A percentile compares a stretch with the other conserved stretches of the same genome.
phyloP scores from a whole-genome alignment of 495 filamentous ascomycete species.

The Clohesyomyces aquaticus region DNA sequence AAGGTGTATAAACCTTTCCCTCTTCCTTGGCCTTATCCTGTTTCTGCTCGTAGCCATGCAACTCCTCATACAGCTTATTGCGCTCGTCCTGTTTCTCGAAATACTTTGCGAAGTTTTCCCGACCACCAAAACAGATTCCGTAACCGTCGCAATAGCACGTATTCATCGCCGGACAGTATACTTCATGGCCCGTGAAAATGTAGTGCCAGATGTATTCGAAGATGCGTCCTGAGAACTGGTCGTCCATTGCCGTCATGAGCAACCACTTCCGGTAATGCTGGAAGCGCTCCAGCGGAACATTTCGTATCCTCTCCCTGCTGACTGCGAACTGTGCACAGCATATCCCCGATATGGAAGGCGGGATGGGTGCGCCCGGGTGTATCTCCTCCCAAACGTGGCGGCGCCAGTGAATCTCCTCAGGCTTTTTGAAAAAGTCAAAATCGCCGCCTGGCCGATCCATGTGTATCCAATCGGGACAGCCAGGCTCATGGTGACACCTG shows the following conservation, averaged over 20 bases:
- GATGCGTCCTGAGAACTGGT: constrained; percentile 66
- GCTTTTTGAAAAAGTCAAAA: constrained; percentile 39
- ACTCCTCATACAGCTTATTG: constrained; percentile 30
- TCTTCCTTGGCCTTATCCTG: constrained; percentile 20
- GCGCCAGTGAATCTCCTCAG: constrained; percentile 40
- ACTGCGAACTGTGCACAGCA: constrained; percentile 66
- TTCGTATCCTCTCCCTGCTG: constrained; percentile 44
- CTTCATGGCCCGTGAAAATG: constrained; percentile 58
- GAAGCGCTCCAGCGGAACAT: constrained; percentile 64
- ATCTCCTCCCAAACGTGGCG: constrained; percentile 39
- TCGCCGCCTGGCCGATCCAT: constrained; percentile 39
- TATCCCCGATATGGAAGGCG: constrained; percentile 35
- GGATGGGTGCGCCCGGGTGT: constrained; percentile 37
- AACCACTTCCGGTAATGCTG: constrained; percentile 68
- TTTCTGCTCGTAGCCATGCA: constrained; percentile 26
- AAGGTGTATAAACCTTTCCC: constrained; percentile 16
- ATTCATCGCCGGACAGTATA: constrained; percentile 63
- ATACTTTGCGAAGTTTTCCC: constrained; percentile 53
- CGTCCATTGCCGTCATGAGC: constrained; percentile 58
- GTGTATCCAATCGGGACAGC: constrained; percentile 66
- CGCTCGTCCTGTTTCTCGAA: constrained; percentile 34
- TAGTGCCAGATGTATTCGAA: constrained; percentile 75
- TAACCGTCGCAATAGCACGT: constrained; percentile 74
- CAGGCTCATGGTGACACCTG: constrained; percentile 63
- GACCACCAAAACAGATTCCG: constrained; percentile 69